Conservation (phyloP, 306 rosid species). For the Echinosophora koreensis region DNA sequence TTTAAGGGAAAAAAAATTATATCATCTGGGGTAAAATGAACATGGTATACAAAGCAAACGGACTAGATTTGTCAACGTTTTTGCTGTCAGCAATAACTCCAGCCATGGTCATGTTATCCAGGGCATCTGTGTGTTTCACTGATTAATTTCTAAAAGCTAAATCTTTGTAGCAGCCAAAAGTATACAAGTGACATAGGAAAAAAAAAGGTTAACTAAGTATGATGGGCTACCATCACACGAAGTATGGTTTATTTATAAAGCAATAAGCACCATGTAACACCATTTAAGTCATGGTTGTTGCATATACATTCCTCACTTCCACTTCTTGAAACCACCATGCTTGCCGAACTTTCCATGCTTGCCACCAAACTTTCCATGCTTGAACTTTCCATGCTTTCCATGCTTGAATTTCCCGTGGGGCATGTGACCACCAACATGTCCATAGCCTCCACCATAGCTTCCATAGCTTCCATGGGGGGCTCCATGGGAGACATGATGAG, state of each 20-base stretch:
- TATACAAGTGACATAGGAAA: not conserved
- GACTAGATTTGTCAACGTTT: not conserved
- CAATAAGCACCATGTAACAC: conserved; percentile 25
- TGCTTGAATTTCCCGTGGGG: conserved; percentile 53
- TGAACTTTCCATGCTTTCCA: conserved; percentile 50
- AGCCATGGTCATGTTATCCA: not conserved
- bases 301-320: conserved; percentile 50
- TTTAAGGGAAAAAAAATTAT: not conserved
- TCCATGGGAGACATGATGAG: conserved; percentile 49
- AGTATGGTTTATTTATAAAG: conserved; percentile 55
- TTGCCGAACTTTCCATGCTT: conserved; percentile 56
- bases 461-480: conserved; percentile 11
- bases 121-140: not conserved
- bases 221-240: conserved; percentile 16
- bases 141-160: conserved; percentile 21
- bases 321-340: conserved; percentile 61
- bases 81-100: not conserved
- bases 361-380: conserved; percentile 36
- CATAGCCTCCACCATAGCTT: conserved; percentile 28
- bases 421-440: conserved; percentile 34
- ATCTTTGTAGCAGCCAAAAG: not conserved
- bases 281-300: not conserved
- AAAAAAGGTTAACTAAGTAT: conserved; percentile 7
- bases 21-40: conserved; percentile 8
- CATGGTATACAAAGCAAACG: conserved; percentile 1